A percentile compares a stretch with the other conserved stretches of the same genome.
Conservation (phyloP, 768 basidiomycete genomes). For the Mycena albidolilacea region DNA sequence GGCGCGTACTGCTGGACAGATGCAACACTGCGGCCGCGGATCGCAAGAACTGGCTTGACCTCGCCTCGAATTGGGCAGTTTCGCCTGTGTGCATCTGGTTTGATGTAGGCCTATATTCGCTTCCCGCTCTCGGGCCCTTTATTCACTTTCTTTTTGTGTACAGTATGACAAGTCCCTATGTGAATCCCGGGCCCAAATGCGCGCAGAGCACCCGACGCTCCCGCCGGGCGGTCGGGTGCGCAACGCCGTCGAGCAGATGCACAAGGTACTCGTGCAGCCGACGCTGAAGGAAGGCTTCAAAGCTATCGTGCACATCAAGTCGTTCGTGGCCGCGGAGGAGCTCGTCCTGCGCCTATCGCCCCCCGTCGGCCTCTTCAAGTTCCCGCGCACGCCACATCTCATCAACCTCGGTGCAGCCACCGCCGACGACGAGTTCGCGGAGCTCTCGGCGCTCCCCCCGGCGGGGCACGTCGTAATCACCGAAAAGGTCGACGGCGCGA, state of each 20-base stretch:
- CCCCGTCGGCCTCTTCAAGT: conserved; percentile 63
- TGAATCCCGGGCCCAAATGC: conserved; percentile 67
- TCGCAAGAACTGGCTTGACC: conserved; percentile 63
- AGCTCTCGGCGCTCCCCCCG: conserved; percentile 36
- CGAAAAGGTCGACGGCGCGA: conserved; percentile 78
- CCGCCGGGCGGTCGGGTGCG: conserved; percentile 69
- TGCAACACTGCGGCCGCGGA: conserved; percentile 67
- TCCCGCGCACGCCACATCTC: conserved; percentile 74
- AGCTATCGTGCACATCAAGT: conserved; percentile 62
- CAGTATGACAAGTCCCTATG: conserved; percentile 63
- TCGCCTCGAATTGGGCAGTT: conserved; percentile 63
- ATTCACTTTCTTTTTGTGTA: background rate
- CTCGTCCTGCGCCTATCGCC: conserved; percentile 62
- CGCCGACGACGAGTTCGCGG: conserved; percentile 61
- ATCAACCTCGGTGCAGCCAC: conserved; percentile 71
- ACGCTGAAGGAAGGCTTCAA: conserved; percentile 67
- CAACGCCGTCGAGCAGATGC: conserved; percentile 71
- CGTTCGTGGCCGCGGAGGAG: conserved; percentile 66
- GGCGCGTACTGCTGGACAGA: conserved; percentile 67
- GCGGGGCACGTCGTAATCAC: conserved; percentile 63
- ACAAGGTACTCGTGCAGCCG: conserved; percentile 59
- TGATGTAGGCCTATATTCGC: conserved; percentile 47
- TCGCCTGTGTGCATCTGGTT: conserved; percentile 69
- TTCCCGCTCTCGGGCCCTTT: conserved; percentile 1
- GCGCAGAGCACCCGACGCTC: conserved; percentile 72